These are phyloP conservation scores for Fomitopsis betulina DNA, from an alignment of 1,284 basidiomycete genomes.

Conservation along the genomic window DNA sequence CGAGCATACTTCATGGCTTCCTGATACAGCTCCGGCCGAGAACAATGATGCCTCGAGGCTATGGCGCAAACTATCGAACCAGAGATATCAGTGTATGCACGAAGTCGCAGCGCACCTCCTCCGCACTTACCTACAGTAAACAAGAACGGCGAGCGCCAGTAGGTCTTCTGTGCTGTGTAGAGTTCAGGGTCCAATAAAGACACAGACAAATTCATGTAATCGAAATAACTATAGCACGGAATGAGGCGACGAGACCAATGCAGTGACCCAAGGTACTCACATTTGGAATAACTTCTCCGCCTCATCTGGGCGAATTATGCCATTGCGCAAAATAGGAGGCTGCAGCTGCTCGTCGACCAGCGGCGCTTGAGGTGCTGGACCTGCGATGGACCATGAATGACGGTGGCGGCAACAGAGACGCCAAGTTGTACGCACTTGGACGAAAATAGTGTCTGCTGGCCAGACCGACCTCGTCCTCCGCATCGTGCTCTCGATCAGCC, in stretches of 20 bases:
- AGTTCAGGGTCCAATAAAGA: conserved; percentile 71
- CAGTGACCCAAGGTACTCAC: conserved; percentile 35
- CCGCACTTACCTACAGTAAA: conserved; percentile 73
- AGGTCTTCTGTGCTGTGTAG: conserved; percentile 71
- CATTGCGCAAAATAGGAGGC: conserved; percentile 66
- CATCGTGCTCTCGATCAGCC: conserved; percentile 30
- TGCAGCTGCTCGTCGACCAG: conserved; percentile 37
- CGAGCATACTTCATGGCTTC: conserved; percentile 70
- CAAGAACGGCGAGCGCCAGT: conserved; percentile 71
- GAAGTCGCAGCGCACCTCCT: neutral
- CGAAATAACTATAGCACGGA: conserved; percentile 53
- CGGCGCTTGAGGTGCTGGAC: conserved; percentile 36
- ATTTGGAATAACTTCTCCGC: conserved; percentile 78
- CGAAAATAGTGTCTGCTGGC: conserved; percentile 63
- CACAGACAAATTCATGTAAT: conserved; percentile 69
- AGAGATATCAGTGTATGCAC: neutral
- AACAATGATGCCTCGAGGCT: conserved; percentile 66
- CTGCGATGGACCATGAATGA: conserved; percentile 24
- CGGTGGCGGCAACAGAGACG: neutral
- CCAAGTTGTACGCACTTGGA: conserved; percentile 40
- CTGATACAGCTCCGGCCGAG: conserved; percentile 61
- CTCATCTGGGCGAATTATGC: conserved; percentile 65
- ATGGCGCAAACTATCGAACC: conserved; percentile 62
- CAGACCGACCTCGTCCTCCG: conserved; percentile 50
- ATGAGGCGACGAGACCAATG: conserved; percentile 5